Percentiles rank a stretch among this genome's conserved stretches.
These are phyloP conservation scores for Amanita exitialis DNA, from an alignment of 768 basidiomycete genomes.

Conservation along the genomic window DNA sequence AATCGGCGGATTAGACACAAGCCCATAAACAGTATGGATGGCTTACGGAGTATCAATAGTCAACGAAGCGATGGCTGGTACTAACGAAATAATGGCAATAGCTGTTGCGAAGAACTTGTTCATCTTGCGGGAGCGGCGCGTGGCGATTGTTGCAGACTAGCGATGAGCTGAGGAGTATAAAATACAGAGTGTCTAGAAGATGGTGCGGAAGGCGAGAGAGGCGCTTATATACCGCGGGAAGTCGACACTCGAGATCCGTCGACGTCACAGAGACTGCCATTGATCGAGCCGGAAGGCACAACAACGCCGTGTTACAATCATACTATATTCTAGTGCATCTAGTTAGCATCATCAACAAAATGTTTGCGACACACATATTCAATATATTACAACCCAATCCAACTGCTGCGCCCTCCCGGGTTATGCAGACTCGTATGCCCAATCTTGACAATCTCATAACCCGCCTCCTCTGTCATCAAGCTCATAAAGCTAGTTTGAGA, in stretches of 20 bases:
- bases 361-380: not conserved
- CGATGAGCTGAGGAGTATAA: conserved; percentile 1
- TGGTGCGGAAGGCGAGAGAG: not conserved
- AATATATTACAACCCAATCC: conserved; percentile 63
- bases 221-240: conserved; percentile 1
- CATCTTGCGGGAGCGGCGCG: conserved; percentile 9
- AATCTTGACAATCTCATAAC: conserved; percentile 67
- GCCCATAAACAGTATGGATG: not conserved
- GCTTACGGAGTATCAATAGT: conserved; percentile 61
- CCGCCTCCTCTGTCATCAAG: conserved; percentile 7
- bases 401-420: conserved; percentile 81
- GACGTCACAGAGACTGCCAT: conserved; percentile 1
- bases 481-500: conserved; percentile 11
- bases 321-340: not conserved
- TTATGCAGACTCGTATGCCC: conserved; percentile 93
- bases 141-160: not conserved
- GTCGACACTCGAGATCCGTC: not conserved
- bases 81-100: conserved; percentile 25
- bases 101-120: conserved; percentile 30
- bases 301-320: not conserved
- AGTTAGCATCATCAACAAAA: not conserved
- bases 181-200: conserved; percentile 6
- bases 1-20: not conserved
- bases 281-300: conserved; percentile 2
- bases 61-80: conserved; percentile 28